Percentiles rank a stretch among this genome's conserved stretches.
Evolutionary conservation across 768 basidiomycete species (phyloP).

Genomic region (Calocera viscosa): DNA sequence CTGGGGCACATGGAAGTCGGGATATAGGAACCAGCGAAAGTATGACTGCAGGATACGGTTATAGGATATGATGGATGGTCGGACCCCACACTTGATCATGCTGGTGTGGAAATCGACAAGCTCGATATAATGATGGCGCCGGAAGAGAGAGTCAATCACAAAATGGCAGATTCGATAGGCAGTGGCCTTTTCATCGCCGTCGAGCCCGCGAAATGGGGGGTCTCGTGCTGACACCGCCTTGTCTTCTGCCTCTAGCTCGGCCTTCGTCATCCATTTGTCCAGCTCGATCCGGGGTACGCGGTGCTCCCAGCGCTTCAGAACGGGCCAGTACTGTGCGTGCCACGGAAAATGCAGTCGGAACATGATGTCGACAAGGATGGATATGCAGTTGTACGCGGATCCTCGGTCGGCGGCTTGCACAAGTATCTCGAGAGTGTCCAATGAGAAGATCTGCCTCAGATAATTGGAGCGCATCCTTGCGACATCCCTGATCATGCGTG

Average conservation of each 20-base stretch:
- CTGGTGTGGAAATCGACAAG: not conserved
- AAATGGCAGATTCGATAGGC: no score
- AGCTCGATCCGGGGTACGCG: no score
- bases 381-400: not conserved
- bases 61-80: not conserved
- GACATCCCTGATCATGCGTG: not conserved
- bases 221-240: no score
- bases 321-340: not conserved
- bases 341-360: not conserved
- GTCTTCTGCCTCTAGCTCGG: no score
- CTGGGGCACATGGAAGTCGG: not conserved
- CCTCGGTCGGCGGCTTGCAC: not conserved
- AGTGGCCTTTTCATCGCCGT: no score
- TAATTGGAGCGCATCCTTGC: not conserved
- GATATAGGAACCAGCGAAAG: constrained; percentile 4
- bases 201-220: no score
- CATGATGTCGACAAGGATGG: not conserved
- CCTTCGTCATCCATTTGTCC: no score
- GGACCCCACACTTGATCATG: not conserved
- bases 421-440: not conserved
- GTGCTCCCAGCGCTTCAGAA: no score
- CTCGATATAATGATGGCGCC: not conserved
- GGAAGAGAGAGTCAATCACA: no score
- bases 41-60: not conserved
- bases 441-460: not conserved